Percentiles rank a stretch among this genome's conserved stretches.
Conservation (phyloP, 2,329 filamentous ascomycete genomes). For the Trichoderma pleuroti region DNA sequence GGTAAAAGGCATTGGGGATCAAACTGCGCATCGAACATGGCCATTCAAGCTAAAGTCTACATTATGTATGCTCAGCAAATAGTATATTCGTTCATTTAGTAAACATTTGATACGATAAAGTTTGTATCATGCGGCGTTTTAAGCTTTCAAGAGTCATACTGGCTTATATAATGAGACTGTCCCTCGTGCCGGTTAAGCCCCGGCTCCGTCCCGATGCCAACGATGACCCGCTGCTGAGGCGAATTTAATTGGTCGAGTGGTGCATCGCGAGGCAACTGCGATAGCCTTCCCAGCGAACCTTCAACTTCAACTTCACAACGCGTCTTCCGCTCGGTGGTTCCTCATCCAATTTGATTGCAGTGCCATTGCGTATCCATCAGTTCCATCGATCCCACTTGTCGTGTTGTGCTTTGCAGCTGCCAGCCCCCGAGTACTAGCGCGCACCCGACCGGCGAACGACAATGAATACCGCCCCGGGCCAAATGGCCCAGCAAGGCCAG, state of each 20-base stretch:
- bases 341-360: neutral
- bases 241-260: constrained; percentile 5
- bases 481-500: constrained; percentile 27
- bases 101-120: neutral
- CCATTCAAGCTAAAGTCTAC: neutral
- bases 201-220: neutral
- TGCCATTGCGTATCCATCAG: too few relatives aligned
- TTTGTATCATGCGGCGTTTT: neutral
- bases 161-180: neutral
- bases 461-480: constrained; percentile 29
- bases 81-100: neutral
- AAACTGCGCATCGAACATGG: neutral
- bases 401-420: neutral
- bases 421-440: neutral
- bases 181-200: constrained; percentile 1
- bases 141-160: neutral
- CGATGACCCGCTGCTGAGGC: neutral
- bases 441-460: neutral
- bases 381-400: neutral
- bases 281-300: constrained; percentile 4
- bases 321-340: neutral
- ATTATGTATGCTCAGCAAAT: neutral
- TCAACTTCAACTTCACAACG: constrained; percentile 4
- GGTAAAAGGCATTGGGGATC: neutral
- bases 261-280: neutral